These are phyloP conservation scores for Exserohilum rostratum DNA, from an alignment of 2,329 filamentous ascomycete genomes.

Conservation along the genomic window DNA sequence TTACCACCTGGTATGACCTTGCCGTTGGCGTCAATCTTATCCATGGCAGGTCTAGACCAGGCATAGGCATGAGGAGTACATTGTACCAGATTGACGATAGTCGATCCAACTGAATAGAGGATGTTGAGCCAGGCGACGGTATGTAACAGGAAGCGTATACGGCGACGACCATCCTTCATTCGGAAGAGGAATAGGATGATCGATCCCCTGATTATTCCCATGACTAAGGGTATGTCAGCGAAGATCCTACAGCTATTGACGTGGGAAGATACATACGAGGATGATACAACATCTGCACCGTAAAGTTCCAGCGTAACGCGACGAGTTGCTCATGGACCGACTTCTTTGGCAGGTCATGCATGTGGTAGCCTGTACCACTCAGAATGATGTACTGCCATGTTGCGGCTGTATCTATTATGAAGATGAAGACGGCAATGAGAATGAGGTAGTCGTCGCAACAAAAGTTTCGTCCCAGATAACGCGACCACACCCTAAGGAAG, in stretches of 20 bases:
- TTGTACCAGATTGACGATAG: conserved; percentile 45
- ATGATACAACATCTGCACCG: conserved; percentile 48
- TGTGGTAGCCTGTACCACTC: conserved; percentile 43
- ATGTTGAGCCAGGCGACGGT: conserved; percentile 45
- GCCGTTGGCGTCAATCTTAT: conserved; percentile 35
- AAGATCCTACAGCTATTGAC: background rate
- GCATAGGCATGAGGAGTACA: conserved; percentile 42
- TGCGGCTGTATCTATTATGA: conserved; percentile 31
- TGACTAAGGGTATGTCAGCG: conserved; percentile 21
- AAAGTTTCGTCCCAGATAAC: conserved; percentile 40
- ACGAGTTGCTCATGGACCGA: conserved; percentile 35
- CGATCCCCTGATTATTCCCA: conserved; percentile 46
- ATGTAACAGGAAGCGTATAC: conserved; percentile 40
- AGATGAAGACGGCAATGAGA: conserved; percentile 28
- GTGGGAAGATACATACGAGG: conserved; percentile 19
- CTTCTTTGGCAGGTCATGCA: conserved; percentile 39
- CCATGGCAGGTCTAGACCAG: conserved; percentile 39
- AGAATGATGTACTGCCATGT: conserved; percentile 38
- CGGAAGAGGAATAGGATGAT: conserved; percentile 49
- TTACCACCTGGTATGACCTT: conserved; percentile 34
- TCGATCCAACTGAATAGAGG: conserved; percentile 40
- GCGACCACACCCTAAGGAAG: conserved; percentile 32
- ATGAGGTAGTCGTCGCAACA: conserved; percentile 45
- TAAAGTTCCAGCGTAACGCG: conserved; percentile 42
- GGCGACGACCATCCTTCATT: conserved; percentile 40